A percentile compares a stretch with the other conserved stretches of the same genome.
These are phyloP conservation scores for Petrea volubilis DNA, from an alignment of 257 asterid species.

Conservation along the genomic window DNA sequence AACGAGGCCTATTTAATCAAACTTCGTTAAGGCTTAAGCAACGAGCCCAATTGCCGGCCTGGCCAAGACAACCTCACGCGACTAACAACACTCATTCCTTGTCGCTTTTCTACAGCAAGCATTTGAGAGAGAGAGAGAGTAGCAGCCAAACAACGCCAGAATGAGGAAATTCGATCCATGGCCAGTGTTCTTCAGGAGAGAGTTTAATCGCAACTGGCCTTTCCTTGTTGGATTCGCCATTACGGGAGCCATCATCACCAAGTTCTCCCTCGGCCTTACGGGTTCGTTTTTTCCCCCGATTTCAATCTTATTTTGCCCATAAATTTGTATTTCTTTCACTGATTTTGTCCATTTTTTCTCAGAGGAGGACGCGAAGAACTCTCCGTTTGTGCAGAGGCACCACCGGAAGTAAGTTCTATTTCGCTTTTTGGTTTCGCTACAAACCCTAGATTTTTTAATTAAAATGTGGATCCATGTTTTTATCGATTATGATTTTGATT, in stretches of 20 bases:
- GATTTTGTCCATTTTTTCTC: background rate
- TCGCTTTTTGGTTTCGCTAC: background rate
- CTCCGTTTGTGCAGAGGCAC: slow-evolving; percentile 9
- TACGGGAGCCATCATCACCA: slow-evolving; percentile 37
- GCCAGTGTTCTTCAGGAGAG: slow-evolving; percentile 47
- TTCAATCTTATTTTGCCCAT: background rate
- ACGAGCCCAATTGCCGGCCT: no score
- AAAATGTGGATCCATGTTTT: background rate
- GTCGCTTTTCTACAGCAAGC: no score
- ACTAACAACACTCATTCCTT: no score
- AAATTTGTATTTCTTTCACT: background rate
- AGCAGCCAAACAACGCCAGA: background rate
- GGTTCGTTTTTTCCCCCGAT: slow-evolving; percentile 26
- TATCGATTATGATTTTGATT: background rate
- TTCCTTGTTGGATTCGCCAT: slow-evolving; percentile 33
- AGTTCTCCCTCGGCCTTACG: slow-evolving; percentile 45
- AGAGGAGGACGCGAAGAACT: slow-evolving; percentile 35
- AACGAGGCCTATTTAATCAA: no score
- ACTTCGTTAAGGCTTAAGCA: no score
- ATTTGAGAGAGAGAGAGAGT: background rate
- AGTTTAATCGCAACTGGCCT: slow-evolving; percentile 36
- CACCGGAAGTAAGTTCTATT: slow-evolving; percentile 5
- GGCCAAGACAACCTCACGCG: no score
- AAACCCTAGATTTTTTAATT: background rate
- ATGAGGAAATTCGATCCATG: slow-evolving; percentile 66